Base-by-base conservation (phyloP, 257 asterid species). In the Salvia miltiorrhiza region DNA sequence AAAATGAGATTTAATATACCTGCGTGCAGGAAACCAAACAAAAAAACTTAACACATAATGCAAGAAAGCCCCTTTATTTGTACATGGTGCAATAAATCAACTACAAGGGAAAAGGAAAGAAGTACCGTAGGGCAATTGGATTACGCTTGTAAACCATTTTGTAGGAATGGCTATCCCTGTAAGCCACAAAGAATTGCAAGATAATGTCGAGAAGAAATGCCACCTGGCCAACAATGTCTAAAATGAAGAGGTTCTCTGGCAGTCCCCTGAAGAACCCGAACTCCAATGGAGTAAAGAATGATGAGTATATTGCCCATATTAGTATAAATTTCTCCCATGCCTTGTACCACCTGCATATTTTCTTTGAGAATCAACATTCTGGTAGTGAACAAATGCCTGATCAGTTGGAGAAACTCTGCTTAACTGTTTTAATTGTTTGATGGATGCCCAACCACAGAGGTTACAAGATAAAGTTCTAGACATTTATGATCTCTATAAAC, bases 261-360 rank as follows among this genome's bases (percentile, higher is more conserved):
- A 88, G 79, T 75, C 95, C 95, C 50, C 88, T 68, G 78, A 88
- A 88, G 82, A 88, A 88, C 11, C 90, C 95, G 23, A 88, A 88
- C 87, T 88, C 95, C 87, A 88, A 57, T 7, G 92, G 95, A 39
- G 95, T 88, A 70, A 88, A 85, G 77, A 88, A 83, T 13, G 92
- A 82, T 13, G 95, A 88, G 69, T 88, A 88, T 40, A 85, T 68
- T 75, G 95, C 91, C 92, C 92, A 88, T 76, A 85, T 10, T 21
- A 88, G 82, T 72, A 88, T 88, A 73, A 88, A 85, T 48, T 82
- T 77, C 73, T 85, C 88, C 95, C 95, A 88, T 69, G 76, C 81
- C 53, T 78, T 77, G 82, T 83, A 86, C 87, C 85, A 88, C 79
- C 95, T 88, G 85, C 81, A 77, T 28, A 52, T 39, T 59, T 11